These are phyloP conservation scores for Hibiscus tridactylites DNA, from an alignment of 345 rosid species.

Conservation along the genomic window DNA sequence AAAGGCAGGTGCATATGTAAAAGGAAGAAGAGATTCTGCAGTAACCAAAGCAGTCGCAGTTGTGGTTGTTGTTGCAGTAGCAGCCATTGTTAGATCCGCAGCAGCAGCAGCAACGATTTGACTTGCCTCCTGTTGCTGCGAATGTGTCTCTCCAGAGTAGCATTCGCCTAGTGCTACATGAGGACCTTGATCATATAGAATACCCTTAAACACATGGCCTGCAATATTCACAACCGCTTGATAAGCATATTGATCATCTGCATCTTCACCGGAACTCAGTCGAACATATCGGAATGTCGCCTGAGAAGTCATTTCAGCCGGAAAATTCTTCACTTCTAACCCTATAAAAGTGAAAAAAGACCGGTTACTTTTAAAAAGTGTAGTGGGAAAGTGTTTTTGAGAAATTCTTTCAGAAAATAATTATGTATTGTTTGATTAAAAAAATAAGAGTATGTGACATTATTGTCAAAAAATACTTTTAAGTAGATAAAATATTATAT, in stretches of 20 bases:
- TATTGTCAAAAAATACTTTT: too few relatives aligned
- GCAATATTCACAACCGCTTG: conserved; percentile 38
- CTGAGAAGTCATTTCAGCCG: conserved; percentile 33
- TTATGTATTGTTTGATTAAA: too few relatives aligned
- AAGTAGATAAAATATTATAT: too few relatives aligned
- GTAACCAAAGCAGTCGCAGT: conserved; percentile 17
- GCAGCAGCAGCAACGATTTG: conserved; percentile 9
- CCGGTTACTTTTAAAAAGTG: too few relatives aligned
- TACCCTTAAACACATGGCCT: conserved; percentile 56
- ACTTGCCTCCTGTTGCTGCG: not conserved
- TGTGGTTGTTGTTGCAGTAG: not conserved
- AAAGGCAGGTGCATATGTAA: conserved; percentile 37
- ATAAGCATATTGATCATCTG: conserved; percentile 35
- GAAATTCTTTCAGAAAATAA: too few relatives aligned
- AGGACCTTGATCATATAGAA: conserved; percentile 56
- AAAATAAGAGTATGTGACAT: too few relatives aligned
- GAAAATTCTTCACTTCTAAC: conserved; percentile 49
- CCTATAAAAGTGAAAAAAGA: conserved; percentile 22
- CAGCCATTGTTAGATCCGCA: conserved; percentile 18
- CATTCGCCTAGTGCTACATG: conserved; percentile 17
- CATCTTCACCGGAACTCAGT: conserved; percentile 37
- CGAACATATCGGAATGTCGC: conserved; percentile 43
- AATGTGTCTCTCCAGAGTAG: conserved; percentile 12
- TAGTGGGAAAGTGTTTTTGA: too few relatives aligned
- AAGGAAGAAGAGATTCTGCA: conserved; percentile 26